Percentiles rank a stretch among this genome's conserved stretches.
Conservation (phyloP, 495 filamentous ascomycete genomes). For the Amphirosellinia nigrospora region DNA sequence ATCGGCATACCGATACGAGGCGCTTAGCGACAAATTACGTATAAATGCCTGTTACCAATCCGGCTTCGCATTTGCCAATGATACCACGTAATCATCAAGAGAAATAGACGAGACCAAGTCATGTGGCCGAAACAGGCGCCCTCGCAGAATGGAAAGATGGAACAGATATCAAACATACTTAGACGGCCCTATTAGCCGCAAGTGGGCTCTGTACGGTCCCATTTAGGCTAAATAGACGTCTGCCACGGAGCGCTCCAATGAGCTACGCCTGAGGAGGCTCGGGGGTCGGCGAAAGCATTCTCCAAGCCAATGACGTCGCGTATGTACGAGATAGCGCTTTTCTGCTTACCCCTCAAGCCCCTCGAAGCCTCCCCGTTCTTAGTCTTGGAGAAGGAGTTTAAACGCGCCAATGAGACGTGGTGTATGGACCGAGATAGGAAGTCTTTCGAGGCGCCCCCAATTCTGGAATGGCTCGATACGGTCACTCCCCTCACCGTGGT, state of each 20-base stretch:
- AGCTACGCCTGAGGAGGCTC: neutral
- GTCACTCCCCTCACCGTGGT: neutral
- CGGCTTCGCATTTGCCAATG: neutral
- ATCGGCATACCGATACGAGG: neutral
- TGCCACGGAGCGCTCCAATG: neutral
- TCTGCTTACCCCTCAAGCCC: slow-evolving; percentile 18
- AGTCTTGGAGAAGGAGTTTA: slow-evolving; percentile 13
- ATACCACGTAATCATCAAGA: neutral
- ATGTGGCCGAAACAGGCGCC: slow-evolving; percentile 16
- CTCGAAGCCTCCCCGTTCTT: neutral
- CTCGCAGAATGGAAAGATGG: neutral
- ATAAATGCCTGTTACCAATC: neutral
- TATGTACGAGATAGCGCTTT: neutral
- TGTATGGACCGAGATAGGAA: slow-evolving; percentile 18
- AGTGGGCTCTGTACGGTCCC: slow-evolving; percentile 15
- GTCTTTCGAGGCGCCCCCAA: slow-evolving; percentile 4
- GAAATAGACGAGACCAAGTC: neutral
- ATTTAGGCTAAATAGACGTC: slow-evolving; percentile 27
- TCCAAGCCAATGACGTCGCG: slow-evolving; percentile 18
- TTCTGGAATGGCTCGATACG: slow-evolving; percentile 11
- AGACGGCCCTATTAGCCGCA: slow-evolving; percentile 27
- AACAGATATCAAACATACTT: slow-evolving; percentile 2
- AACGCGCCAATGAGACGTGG: slow-evolving; percentile 19
- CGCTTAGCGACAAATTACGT: neutral
- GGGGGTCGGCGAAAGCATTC: slow-evolving; percentile 16